A percentile compares a stretch with the other conserved stretches of the same genome.
Evolutionary conservation across 352 stramenopile species (phyloP).

Genomic region (Phytophthora tentaculata): DNA sequence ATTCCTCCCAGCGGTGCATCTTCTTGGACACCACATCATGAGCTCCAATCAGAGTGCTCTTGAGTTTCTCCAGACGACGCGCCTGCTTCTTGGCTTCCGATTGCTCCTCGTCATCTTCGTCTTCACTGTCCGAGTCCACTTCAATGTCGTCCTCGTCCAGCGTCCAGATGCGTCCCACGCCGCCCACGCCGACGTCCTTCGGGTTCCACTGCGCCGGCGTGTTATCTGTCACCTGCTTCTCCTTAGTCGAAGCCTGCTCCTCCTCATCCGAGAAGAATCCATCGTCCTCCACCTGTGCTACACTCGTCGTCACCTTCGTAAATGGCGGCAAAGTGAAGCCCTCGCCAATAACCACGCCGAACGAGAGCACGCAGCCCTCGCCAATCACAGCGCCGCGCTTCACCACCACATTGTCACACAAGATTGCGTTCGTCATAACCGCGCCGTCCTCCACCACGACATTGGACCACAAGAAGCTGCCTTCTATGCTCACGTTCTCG

Average conservation of each 20-base stretch:
- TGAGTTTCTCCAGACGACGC: slow-evolving; percentile 68
- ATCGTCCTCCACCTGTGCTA: slow-evolving; percentile 61
- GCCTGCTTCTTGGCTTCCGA: slow-evolving; percentile 36
- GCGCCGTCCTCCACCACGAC: slow-evolving; percentile 83
- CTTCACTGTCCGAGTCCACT: slow-evolving; percentile 70
- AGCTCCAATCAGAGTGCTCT: slow-evolving; percentile 70
- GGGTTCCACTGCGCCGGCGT: slow-evolving; percentile 58
- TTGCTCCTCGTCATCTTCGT: slow-evolving; percentile 53
- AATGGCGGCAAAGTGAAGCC: slow-evolving; percentile 71
- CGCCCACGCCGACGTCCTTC: slow-evolving; percentile 69
- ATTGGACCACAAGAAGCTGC: slow-evolving; percentile 86
- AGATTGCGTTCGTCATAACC: slow-evolving; percentile 75
- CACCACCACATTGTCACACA: slow-evolving; percentile 87
- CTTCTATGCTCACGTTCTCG: slow-evolving; percentile 69
- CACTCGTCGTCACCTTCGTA: slow-evolving; percentile 81
- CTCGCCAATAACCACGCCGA: slow-evolving; percentile 83
- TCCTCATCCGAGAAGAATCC: slow-evolving; percentile 80
- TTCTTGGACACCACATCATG: slow-evolving; percentile 63
- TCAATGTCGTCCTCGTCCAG: slow-evolving; percentile 86
- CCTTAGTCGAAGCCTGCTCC: slow-evolving; percentile 30
- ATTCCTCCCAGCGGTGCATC: slow-evolving; percentile 73
- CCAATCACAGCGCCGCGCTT: slow-evolving; percentile 69
- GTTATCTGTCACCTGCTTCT: slow-evolving; percentile 3
- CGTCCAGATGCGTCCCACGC: slow-evolving; percentile 82
- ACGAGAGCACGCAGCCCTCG: slow-evolving; percentile 83